Base-by-base conservation (phyloP, 169 alveolate genomes). In the Amoebophrya sp. region DNA sequence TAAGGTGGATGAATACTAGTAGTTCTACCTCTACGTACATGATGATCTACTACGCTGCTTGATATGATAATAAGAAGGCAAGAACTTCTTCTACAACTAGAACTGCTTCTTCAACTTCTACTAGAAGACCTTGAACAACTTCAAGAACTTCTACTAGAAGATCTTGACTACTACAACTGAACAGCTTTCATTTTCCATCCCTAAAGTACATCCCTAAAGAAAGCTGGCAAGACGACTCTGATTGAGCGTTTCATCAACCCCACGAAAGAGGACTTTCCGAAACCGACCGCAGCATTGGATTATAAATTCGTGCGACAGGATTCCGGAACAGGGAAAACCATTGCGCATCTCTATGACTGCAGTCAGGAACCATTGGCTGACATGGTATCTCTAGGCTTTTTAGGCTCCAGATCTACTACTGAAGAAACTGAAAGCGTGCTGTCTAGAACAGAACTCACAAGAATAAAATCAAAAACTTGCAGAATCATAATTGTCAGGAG, bases 221-320 rank as follows among this genome's bases (percentile, higher is more conserved):
- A 65, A 36, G 18, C 38, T 36, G 83, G 83, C 10, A 65, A 65
- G 33, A 65, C 83, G 2, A 65, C 83, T 26, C 83, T 65, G 2
- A 36, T 65, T 29, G 83, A 65, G 83, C 12, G 83, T 6, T 65
- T 65, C 83, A 65, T 65, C 83, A 65, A 65, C 83, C 83, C 83
- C 3, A 26, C 83, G 36, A 65, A 65, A 36, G 83, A 65, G n/a
- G 83, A 65, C 36, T 65, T 65, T 65, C 83, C 83, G 83, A 65
- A 65, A 18, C 26, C 83, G 2, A 65, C 83, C 83, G 83, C 26
- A 29, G 83, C 83, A 36, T 65, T 65, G 33, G 83, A 65, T 36
- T 65, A 65, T 36, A 65, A 65, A 26, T 65, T 65, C 33, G 83
- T 65, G 33, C 83, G 83, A 29, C 2, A 1, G 33, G 83, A 65